Conservation (phyloP, 805 yeast species). For the Candida loeiensis region DNA sequence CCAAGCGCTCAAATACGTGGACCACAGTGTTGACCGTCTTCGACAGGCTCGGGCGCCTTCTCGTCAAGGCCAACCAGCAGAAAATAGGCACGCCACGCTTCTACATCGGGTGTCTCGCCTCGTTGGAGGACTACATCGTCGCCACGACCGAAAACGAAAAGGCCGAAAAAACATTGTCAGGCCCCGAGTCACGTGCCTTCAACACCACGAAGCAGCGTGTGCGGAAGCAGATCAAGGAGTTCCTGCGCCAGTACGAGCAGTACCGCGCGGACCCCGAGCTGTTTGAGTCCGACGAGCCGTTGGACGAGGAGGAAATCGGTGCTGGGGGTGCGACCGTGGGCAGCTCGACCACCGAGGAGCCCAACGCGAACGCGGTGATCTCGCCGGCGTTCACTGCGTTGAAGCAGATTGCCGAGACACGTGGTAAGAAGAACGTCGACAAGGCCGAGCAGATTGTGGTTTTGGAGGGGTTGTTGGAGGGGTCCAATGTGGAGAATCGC, state of each 20-base stretch:
- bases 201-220: slow-evolving; percentile 87
- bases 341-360: slow-evolving; percentile 21
- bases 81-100: slow-evolving; percentile 67
- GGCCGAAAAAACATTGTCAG: slow-evolving; percentile 69
- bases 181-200: slow-evolving; percentile 78
- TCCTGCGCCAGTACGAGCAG: slow-evolving; percentile 52
- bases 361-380: slow-evolving; percentile 36
- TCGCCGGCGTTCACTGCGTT: slow-evolving; percentile 65
- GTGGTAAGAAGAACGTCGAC: slow-evolving; percentile 95
- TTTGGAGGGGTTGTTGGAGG: slow-evolving; percentile 58
- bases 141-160: slow-evolving; percentile 50
- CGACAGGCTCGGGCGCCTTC: slow-evolving; percentile 68
- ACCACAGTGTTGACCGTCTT: slow-evolving; percentile 67
- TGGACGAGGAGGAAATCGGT: slow-evolving; percentile 24
- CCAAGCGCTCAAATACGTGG: slow-evolving; percentile 76
- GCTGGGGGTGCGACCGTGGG: slow-evolving; percentile 23
- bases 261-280: slow-evolving; percentile 69
- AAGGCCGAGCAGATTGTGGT: slow-evolving; percentile 68
- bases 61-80: slow-evolving; percentile 72
- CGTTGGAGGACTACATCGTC: slow-evolving; percentile 64
- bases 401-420: slow-evolving; percentile 72
- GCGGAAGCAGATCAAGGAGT: slow-evolving; percentile 72
- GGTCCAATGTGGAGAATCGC: slow-evolving; percentile 9
- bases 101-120: slow-evolving; percentile 65
- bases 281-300: slow-evolving; percentile 57